Evolutionary conservation across 495 filamentous ascomycete species (phyloP).

Genomic region (Penicillium riverlandense): DNA sequence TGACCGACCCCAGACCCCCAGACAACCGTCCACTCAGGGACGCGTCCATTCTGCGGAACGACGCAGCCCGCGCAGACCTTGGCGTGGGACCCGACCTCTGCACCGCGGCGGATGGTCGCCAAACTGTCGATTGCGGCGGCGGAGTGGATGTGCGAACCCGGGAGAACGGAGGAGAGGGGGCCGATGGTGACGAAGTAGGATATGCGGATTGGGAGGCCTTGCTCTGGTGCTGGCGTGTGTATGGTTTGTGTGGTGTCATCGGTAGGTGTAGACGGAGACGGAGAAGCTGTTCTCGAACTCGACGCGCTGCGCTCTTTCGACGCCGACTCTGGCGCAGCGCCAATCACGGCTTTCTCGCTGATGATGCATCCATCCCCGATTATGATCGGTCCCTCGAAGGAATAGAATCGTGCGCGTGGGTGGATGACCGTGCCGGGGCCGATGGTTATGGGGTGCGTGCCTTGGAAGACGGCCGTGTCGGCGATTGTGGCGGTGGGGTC

Average conservation of each 20-base stretch:
- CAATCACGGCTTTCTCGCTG: slow-evolving; percentile 62
- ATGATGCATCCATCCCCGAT: slow-evolving; percentile 72
- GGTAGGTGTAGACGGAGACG: no score
- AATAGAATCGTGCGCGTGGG: slow-evolving; percentile 66
- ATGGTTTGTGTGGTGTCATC: no score
- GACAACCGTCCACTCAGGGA: slow-evolving; percentile 38
- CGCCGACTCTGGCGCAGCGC: slow-evolving; percentile 30
- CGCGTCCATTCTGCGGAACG: slow-evolving; percentile 14
- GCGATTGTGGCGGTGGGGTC: slow-evolving; percentile 65
- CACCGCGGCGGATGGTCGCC: slow-evolving; percentile 20
- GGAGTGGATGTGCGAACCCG: slow-evolving; percentile 32
- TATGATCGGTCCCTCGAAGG: slow-evolving; percentile 59
- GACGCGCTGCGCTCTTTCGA: background rate
- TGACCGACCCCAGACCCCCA: slow-evolving; percentile 33
- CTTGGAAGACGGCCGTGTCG: slow-evolving; percentile 66
- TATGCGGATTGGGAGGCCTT: slow-evolving; percentile 20
- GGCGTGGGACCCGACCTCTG: slow-evolving; percentile 30
- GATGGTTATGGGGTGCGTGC: slow-evolving; percentile 64
- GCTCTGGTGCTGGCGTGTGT: background rate
- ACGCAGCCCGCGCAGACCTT: slow-evolving; percentile 35
- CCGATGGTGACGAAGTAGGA: slow-evolving; percentile 31
- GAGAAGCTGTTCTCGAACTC: no score
- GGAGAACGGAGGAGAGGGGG: slow-evolving; percentile 20
- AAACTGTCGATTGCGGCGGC: slow-evolving; percentile 28
- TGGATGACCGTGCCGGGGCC: slow-evolving; percentile 71